Evolutionary conservation across 2,329 filamentous ascomycete genomes (phyloP), one percentile per base, ranked within the genome.

Genomic region (Fusarium oligoseptatum): DNA sequence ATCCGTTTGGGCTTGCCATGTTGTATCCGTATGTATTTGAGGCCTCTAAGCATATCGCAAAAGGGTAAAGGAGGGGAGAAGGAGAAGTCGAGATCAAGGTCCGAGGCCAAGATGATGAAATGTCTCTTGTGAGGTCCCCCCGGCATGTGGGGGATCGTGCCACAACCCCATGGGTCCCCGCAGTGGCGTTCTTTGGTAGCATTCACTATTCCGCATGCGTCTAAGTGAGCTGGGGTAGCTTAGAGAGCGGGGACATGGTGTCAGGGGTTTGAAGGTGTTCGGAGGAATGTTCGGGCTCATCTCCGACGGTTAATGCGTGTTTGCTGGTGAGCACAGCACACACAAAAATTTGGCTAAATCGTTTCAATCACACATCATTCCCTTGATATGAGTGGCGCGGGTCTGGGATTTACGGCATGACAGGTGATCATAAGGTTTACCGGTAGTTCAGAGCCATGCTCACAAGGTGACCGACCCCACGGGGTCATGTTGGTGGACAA

Each of bases 161-260:
- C 48, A 52, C 48, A 20, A 52, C 48, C 48, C 48, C 48, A 52
- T 52, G 48, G 48, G 48, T 52, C 48, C 48, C 48, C 48, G 48
- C 48, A 52, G 48, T 52, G 48, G 48, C 48, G 48, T 7, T 52
- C 24, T 17, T 27, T 48, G 43, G 43, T 48, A 9, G 22, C 8
- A 48, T 27, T 24, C 10, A 27, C 43, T 17, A 48, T 48, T 48
- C 43, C 43, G 2, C 2, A 48, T 6, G 4, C 4, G 22, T 48
- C 43, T 4, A 48, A 48, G 43, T 48, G 22, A 27, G 17, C 48
- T 52, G 27, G 24, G 48, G 48, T 52, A 52, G 48, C 6, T 52
- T n/a, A n/a, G 1, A 29, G 27, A n/a, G 48, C 27, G 27, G 27
- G 27, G 48, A 12, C 24, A 52, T 52, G 48, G 48, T 3, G 27